Evolutionary conservation across 2,329 filamentous ascomycete species (phyloP).

Genomic region (Pyrenochaeta sp.): DNA sequence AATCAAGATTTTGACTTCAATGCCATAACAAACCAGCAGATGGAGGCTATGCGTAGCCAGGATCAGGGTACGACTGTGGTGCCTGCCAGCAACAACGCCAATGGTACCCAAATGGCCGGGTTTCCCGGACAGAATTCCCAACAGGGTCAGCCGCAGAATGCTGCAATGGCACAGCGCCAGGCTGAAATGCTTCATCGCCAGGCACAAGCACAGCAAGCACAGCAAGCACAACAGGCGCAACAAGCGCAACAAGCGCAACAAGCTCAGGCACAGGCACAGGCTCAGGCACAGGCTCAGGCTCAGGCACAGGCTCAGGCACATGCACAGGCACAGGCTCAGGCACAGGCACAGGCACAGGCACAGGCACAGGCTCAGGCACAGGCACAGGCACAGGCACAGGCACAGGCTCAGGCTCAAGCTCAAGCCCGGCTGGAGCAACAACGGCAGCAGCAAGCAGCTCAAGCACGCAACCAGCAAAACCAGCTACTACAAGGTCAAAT

Average conservation of each 20-base stretch:
- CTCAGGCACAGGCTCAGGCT: conserved; percentile 1
- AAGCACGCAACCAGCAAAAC: conserved; percentile 38
- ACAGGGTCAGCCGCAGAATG: conserved; percentile 35
- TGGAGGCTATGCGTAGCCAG: conserved; percentile 67
- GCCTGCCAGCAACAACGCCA: conserved; percentile 67
- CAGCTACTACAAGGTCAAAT: conserved; percentile 44
- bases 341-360: conserved; percentile 28
- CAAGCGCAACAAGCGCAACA: too few relatives aligned
- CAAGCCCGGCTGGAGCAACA: conserved; percentile 41
- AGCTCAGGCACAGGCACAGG: conserved; percentile 1
- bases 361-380: conserved; percentile 39
- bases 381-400: conserved; percentile 33
- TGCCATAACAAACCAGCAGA: conserved; percentile 67
- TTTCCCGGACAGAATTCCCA: conserved; percentile 41
- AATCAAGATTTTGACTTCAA: conserved; percentile 58
- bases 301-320: conserved; percentile 4
- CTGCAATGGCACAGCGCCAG: conserved; percentile 39
- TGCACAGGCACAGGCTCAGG: conserved; percentile 4
- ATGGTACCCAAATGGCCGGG: conserved; percentile 48
- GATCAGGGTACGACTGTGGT: conserved; percentile 71
- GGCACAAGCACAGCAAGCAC: conserved; percentile 12
- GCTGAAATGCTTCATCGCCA: conserved; percentile 22
- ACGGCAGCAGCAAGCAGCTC: conserved; percentile 49
- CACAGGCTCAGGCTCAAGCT: conserved; percentile 51
- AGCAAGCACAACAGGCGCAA: conserved; percentile 34